phyloP scores from a whole-genome alignment of 192 early-diverging fungal species.

The Geranomyces michiganensis region DNA sequence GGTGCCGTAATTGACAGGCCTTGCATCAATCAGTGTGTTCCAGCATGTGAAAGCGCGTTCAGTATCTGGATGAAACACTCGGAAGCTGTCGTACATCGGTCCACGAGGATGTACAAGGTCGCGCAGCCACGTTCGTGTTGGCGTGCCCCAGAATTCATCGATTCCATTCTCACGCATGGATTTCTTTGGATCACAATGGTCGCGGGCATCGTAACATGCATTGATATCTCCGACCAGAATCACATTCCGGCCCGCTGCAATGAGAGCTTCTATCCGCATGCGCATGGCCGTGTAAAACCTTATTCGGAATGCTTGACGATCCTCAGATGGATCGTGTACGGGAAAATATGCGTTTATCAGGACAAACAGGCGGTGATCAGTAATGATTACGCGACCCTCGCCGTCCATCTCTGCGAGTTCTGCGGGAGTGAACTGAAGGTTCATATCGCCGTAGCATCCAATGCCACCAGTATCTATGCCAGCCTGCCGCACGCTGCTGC shows the following conservation, averaged over 20 bases:
- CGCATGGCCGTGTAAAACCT: slow-evolving; percentile 43
- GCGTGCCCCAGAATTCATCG: slow-evolving; percentile 57
- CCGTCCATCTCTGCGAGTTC: slow-evolving; percentile 60
- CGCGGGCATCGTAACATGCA: slow-evolving; percentile 61
- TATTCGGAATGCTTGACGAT: slow-evolving; percentile 53
- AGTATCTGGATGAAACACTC: slow-evolving; percentile 62
- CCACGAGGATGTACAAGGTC: slow-evolving; percentile 60
- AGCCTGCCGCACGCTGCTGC: background rate
- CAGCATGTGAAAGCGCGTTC: slow-evolving; percentile 64
- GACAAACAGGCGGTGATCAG: slow-evolving; percentile 76
- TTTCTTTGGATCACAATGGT: slow-evolving; percentile 73
- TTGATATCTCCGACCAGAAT: slow-evolving; percentile 71
- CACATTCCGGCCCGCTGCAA: slow-evolving; percentile 57
- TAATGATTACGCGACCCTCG: slow-evolving; percentile 72
- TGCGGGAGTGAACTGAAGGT: slow-evolving; percentile 30
- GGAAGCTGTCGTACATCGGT: slow-evolving; percentile 67
- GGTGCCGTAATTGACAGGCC: slow-evolving; percentile 63
- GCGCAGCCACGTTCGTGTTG: slow-evolving; percentile 68
- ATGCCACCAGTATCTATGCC: background rate
- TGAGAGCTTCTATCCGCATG: slow-evolving; percentile 49
- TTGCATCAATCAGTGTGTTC: slow-evolving; percentile 74
- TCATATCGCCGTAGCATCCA: slow-evolving; percentile 35
- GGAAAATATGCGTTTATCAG: slow-evolving; percentile 77
- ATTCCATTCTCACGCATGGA: slow-evolving; percentile 58
- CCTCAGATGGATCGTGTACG: slow-evolving; percentile 49